Percentiles rank a stretch among this genome's conserved stretches.
Evolutionary conservation across 805 yeast species (phyloP).

Genomic region (Barnettozyma sucrosica): DNA sequence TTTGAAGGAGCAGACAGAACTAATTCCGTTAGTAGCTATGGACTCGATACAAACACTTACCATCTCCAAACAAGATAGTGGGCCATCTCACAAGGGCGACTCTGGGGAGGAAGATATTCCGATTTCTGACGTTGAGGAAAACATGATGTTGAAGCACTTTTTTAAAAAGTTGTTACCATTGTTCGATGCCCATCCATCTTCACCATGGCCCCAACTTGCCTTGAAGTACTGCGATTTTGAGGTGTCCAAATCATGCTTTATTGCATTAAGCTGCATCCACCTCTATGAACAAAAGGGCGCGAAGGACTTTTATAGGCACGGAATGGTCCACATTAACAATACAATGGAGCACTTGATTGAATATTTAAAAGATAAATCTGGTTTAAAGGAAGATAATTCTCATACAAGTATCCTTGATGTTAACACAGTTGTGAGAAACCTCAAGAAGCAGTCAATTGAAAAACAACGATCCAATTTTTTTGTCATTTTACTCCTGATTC

Average conservation of each 20-base stretch:
- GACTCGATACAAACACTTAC: background rate
- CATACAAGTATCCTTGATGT: constrained; percentile 24
- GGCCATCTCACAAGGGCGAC: background rate
- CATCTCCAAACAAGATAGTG: background rate
- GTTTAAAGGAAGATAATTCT: constrained; percentile 13
- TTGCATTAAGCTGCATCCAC: constrained; percentile 51
- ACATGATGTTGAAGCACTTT: constrained; percentile 49
- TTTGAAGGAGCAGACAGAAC: constrained; percentile 13
- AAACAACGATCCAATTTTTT: constrained; percentile 36
- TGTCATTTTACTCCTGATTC: constrained; percentile 45
- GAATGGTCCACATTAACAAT: constrained; percentile 48
- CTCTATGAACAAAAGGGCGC: constrained; percentile 51
- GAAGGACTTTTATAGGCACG: constrained; percentile 44
- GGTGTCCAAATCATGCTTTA: constrained; percentile 51
- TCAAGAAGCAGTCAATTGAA: constrained; percentile 30
- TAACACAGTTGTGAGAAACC: constrained; percentile 30
- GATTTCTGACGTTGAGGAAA: constrained; percentile 42
- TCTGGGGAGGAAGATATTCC: background rate
- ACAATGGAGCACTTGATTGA: constrained; percentile 50
- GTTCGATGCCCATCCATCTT: constrained; percentile 53
- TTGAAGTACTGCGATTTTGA: constrained; percentile 52
- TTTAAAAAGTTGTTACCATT: constrained; percentile 47
- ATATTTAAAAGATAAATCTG: constrained; percentile 30
- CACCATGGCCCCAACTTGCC: constrained; percentile 59
- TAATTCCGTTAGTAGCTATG: constrained; percentile 13